A percentile compares a stretch with the other conserved stretches of the same genome.
These are phyloP conservation scores for Rubus idaeus DNA, from an alignment of 306 rosid genomes.

Conservation along the genomic window DNA sequence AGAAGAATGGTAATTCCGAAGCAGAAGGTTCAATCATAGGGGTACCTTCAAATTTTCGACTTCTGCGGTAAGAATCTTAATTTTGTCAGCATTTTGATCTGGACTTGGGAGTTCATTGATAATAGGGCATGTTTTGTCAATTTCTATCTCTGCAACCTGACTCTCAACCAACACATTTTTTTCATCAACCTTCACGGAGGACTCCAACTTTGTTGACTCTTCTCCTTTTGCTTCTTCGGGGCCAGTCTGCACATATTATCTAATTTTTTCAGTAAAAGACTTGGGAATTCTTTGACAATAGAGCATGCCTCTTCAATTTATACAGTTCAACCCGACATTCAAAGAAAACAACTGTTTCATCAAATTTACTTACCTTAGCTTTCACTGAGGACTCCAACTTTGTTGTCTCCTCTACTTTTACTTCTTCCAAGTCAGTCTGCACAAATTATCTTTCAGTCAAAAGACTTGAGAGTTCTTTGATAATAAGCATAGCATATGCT, in stretches of 20 bases:
- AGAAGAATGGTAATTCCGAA: not conserved
- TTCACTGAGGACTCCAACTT: slow-evolving; percentile 16
- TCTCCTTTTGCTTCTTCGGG: slow-evolving; percentile 27
- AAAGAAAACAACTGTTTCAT: slow-evolving; percentile 37
- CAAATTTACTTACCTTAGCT: slow-evolving; percentile 10
- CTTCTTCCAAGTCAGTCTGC: slow-evolving; percentile 33
- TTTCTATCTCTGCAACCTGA: slow-evolving; percentile 39
- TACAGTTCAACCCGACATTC: slow-evolving; percentile 43
- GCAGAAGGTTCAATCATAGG: slow-evolving; percentile 16
- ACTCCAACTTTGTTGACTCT: slow-evolving; percentile 12
- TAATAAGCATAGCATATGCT: slow-evolving; percentile 26
- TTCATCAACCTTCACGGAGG: slow-evolving; percentile 31
- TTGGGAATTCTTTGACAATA: slow-evolving; percentile 38
- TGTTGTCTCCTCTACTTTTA: slow-evolving; percentile 18
- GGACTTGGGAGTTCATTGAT: slow-evolving; percentile 45
- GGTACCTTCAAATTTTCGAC: slow-evolving; percentile 58
- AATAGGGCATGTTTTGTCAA: slow-evolving; percentile 40
- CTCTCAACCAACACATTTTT: slow-evolving; percentile 40
- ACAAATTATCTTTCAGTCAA: not conserved
- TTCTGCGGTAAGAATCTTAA: slow-evolving; percentile 15
- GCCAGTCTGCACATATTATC: slow-evolving; percentile 29
- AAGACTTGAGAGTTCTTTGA: slow-evolving; percentile 32
- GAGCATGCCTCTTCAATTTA: slow-evolving; percentile 42
- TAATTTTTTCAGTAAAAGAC: slow-evolving; percentile 15
- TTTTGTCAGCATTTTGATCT: slow-evolving; percentile 44